phyloP scores from a whole-genome alignment of 768 basidiomycete species.

The Hirschioporus abietinus region DNA sequence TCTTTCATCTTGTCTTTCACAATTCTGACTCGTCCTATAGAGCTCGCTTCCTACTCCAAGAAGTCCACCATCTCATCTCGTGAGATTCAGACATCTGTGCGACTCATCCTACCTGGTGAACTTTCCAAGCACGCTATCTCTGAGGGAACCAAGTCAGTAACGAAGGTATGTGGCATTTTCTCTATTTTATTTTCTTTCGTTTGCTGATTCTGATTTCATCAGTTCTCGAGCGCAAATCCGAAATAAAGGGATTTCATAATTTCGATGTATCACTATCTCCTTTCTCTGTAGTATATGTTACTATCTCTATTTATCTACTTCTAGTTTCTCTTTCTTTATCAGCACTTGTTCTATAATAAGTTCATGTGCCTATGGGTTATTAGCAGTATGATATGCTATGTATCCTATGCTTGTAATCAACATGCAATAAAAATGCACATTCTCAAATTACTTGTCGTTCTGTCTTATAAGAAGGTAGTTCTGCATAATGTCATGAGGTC shows the following conservation, averaged over 20 bases:
- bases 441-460: neutral
- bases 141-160: conserved; percentile 80
- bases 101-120: conserved; percentile 94
- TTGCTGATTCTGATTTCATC: conserved; percentile 12
- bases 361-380: neutral
- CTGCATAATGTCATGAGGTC: too few species aligned
- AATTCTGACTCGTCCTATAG: conserved; percentile 29
- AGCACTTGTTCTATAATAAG: neutral
- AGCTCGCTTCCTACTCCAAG: conserved; percentile 97
- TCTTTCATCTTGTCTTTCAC: neutral
- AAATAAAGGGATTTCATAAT: conserved; percentile 26
- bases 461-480: too few species aligned
- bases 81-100: conserved; percentile 95
- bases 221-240: conserved; percentile 43
- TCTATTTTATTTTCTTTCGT: neutral
- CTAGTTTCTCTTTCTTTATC: neutral
- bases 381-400: neutral
- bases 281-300: conserved; percentile 1
- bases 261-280: conserved; percentile 5
- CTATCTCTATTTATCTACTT: conserved; percentile 3
- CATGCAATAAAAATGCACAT: neutral
- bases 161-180: conserved; percentile 36
- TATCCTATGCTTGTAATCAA: neutral
- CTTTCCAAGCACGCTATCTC: conserved; percentile 98
- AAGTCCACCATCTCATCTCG: conserved; percentile 98